Base-by-base conservation (phyloP, 2,329 filamentous ascomycete species). In the Ramularia endophylla region DNA sequence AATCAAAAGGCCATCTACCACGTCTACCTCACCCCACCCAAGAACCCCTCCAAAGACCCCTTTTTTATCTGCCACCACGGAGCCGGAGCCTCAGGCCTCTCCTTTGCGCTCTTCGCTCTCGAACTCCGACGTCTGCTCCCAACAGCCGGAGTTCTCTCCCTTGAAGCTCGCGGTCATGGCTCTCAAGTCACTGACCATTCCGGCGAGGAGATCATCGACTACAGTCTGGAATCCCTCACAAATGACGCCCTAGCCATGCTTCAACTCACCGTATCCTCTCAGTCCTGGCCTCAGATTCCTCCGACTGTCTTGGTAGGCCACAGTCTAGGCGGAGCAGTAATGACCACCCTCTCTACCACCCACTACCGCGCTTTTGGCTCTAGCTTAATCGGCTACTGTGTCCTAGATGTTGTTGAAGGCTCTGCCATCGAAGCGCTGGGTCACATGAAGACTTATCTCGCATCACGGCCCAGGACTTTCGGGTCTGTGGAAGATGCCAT, bases 31-130 rank as follows among this genome's bases (percentile, higher is more conserved):
- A 95, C 81, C 15, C 87, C 88, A 1, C 89, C 90, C 1, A 58
- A 62, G 2, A 61, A 69, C 7, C 29, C 50, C 12, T 74, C 75
- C 30, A 80, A 75, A 47, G 86, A 84, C 0, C 88, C 90, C 0
- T 71, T 98, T 4, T 89, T 98, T 64, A 83, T 97, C 45, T 87
- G 85, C 66, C 92, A 98, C 61, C 92, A 98, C 66, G 92, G 92
- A 28, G 92, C 87, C 29, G 92, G 92, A 12, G 94, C 89, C 3
- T 95, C 89, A 0, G 94, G 85, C 5, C 76, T 97, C 44, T 94
- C 88, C 2, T 98, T 97, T 65, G 89, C 89, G 4, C 73, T 87
- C 3, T 80, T 94, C 46, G 80, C 83, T 2, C 74, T 78, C 32
- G 85, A 94, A 61, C 80, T 97, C 47, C 77, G 82, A 39, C 86